Base-by-base conservation (phyloP, 352 stramenopile genomes). In the Pythium graminicola region DNA sequence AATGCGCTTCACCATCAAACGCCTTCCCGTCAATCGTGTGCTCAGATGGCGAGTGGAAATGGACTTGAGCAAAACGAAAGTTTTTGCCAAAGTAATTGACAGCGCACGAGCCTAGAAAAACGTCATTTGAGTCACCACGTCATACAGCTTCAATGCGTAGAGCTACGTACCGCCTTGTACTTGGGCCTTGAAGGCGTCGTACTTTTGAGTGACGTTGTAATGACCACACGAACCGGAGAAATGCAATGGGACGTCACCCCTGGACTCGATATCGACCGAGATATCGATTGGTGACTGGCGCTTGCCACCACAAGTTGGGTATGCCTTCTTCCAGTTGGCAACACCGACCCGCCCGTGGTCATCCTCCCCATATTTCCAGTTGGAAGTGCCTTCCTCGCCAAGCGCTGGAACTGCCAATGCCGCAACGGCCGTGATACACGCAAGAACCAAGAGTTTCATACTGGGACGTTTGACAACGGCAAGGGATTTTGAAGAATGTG, bases 1-100 rank as follows among this genome's bases (percentile, higher is more conserved):
- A 76, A 50, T 80, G 70, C 16, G 69, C 44, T 35, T 74, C 70
- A 36, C 43, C 67, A 27, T 70, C 64, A 33, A 63, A 53, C 17
- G 53, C 53, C 32, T 72, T 69, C 36, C 70, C 70, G 28, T 64
- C 47, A 35, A 80, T 32, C 22, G 51, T 72, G 70, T 80, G 70
- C 47, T 80, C 70, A 3, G 60, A 38, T 2, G 67, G 67, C 10
- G 56, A 45, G 46, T 80, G 70, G 46, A 60, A 56, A 48, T 80
- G 70, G 16, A 69, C 46, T 43, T 75, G 67, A 2, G 58, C 5
- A 42, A 63, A 67, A 22, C 44, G 35, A 52, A 56, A 72, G 14
- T 31, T n/a, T 32, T 57, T 64, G 42, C 33, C 54, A 47, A 43
- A 1, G 44, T 45, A n/a, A 2, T 13, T 49, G 10, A 73, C 45